phyloP scores from a whole-genome alignment of 768 basidiomycete species.

The Mrakia blollopis region DNA sequence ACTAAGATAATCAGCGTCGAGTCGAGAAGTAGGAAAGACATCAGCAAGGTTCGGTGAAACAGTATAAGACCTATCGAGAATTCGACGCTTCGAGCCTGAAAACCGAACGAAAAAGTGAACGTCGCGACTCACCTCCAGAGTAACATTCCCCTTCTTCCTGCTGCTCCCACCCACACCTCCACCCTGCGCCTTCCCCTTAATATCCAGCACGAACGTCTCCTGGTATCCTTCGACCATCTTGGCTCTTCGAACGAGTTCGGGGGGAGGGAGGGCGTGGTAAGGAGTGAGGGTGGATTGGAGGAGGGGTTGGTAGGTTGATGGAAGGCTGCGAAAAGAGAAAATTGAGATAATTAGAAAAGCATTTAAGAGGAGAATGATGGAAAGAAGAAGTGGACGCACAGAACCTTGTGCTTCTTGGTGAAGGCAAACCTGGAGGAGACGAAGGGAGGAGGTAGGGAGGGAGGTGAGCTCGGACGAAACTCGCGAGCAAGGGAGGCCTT shows the following conservation, averaged over 20 bases:
- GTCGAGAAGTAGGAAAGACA: no score
- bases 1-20: not conserved
- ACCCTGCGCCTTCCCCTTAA: not conserved
- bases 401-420: slow-evolving; percentile 5
- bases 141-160: not conserved
- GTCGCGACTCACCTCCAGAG: not conserved
- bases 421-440: not conserved
- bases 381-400: not conserved
- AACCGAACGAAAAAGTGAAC: no score
- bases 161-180: not conserved
- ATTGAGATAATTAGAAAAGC: not conserved
- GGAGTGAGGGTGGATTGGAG: not conserved
- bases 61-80: no score
- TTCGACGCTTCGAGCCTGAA: no score
- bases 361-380: not conserved
- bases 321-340: not conserved
- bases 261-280: not conserved
- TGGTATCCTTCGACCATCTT: not conserved
- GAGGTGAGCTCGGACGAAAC: not conserved
- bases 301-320: not conserved
- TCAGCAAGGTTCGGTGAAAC: no score
- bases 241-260: not conserved
- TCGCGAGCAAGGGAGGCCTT: not conserved
- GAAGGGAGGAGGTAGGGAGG: not conserved
- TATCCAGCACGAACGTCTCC: slow-evolving; percentile 7